A percentile compares a stretch with the other conserved stretches of the same genome.
Evolutionary conservation across 768 basidiomycete species (phyloP).

Genomic region (Hericium coralloides): DNA sequence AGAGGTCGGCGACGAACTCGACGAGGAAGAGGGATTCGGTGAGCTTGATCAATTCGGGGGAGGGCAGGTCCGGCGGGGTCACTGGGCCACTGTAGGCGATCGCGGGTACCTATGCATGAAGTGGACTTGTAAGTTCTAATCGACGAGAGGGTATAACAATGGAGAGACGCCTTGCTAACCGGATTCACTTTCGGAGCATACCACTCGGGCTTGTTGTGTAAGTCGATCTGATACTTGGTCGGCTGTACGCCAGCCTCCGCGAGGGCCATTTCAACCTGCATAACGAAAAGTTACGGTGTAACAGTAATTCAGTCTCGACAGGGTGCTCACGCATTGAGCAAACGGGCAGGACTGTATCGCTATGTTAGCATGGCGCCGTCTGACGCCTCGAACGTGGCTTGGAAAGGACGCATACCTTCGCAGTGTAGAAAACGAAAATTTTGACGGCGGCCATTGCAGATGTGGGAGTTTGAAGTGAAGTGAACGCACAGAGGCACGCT

Average conservation of each 20-base stretch:
- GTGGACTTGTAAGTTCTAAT: background rate
- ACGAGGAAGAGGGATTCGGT: slow-evolving; percentile 58
- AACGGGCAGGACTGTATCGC: background rate
- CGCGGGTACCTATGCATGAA: slow-evolving; percentile 39
- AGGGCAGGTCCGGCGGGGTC: slow-evolving; percentile 45
- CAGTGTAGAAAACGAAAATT: background rate
- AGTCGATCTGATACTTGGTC: slow-evolving; percentile 48
- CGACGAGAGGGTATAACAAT: background rate
- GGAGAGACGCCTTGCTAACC: slow-evolving; percentile 45
- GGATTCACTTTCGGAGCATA: slow-evolving; percentile 58
- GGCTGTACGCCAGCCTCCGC: slow-evolving; percentile 42
- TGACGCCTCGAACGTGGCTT: background rate
- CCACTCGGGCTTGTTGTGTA: slow-evolving; percentile 62
- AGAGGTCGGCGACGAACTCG: slow-evolving; percentile 59
- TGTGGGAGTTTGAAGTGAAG: no score
- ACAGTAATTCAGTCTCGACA: background rate
- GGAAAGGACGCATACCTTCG: background rate
- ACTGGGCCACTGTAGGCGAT: slow-evolving; percentile 54
- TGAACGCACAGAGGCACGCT: no score
- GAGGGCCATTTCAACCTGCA: slow-evolving; percentile 52
- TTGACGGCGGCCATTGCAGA: background rate
- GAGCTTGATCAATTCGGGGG: slow-evolving; percentile 50
- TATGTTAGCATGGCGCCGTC: background rate
- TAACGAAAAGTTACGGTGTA: background rate
- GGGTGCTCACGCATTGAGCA: background rate